phyloP scores from a whole-genome alignment of 1,284 basidiomycete genomes.

The Cutaneotrichosporon dermatis region DNA sequence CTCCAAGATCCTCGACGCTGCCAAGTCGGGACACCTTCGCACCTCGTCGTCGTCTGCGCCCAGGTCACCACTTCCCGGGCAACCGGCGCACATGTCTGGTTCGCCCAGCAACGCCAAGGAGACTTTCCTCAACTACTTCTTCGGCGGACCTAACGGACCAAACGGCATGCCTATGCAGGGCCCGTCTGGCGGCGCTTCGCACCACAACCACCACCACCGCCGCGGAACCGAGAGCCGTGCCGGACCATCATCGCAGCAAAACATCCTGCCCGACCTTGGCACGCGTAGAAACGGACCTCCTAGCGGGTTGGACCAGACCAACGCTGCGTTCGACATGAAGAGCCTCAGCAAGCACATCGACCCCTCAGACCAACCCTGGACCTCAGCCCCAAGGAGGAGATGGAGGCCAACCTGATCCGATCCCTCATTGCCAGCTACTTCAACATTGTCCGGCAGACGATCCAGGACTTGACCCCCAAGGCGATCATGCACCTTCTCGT shows the following conservation, averaged over 20 bases:
- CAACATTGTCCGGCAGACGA: constrained; percentile 89
- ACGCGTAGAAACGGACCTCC: constrained; percentile 35
- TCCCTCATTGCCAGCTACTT: constrained; percentile 95
- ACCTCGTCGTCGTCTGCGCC: constrained; percentile 11
- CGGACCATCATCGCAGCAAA: constrained; percentile 7
- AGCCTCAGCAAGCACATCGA: constrained; percentile 94
- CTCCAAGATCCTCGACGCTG: constrained; percentile 20
- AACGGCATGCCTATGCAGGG: constrained; percentile 7
- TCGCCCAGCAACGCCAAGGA: constrained; percentile 59
- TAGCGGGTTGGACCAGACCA: constrained; percentile 66
- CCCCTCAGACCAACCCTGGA: constrained; percentile 58
- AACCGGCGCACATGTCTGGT: no score
- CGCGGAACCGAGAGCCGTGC: neutral
- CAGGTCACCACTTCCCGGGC: constrained; percentile 22
- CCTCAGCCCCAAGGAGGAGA: constrained; percentile 78
- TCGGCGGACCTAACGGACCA: constrained; percentile 60
- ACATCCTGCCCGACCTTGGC: constrained; percentile 47
- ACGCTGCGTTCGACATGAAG: constrained; percentile 96
- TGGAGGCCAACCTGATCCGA: constrained; percentile 93
- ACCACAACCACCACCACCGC: neutral
- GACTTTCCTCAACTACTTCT: constrained; percentile 92
- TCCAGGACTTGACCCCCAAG: constrained; percentile 96
- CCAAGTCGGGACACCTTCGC: constrained; percentile 22
- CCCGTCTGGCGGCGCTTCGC: neutral
- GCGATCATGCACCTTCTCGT: constrained; percentile 75